Conservation (phyloP, 257 asterid species). For the Haberlea rhodopensis region DNA sequence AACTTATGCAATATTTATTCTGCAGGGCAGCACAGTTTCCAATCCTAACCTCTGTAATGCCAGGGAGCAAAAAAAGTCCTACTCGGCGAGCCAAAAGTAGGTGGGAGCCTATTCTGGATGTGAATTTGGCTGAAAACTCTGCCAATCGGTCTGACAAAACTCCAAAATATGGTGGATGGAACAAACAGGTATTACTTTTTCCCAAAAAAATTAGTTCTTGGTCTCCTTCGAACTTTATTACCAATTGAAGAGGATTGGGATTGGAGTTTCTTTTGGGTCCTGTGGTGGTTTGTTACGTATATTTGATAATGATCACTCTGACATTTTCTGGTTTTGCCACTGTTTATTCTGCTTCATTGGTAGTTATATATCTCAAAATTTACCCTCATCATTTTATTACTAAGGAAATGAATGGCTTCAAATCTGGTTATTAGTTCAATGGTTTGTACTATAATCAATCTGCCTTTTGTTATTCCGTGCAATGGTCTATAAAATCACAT, state of each 20-base stretch:
- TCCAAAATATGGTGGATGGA: conserved; percentile 69
- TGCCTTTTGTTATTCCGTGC: neutral
- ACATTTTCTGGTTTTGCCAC: conserved; percentile 13
- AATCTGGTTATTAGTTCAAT: conserved; percentile 3
- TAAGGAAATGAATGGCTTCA: neutral
- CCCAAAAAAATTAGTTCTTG: neutral
- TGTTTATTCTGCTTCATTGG: conserved; percentile 8
- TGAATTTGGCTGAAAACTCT: conserved; percentile 50
- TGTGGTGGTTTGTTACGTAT: neutral
- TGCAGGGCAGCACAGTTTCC: conserved; percentile 52
- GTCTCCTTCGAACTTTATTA: neutral
- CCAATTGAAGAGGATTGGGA: conserved; percentile 6
- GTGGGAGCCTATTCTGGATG: conserved; percentile 93
- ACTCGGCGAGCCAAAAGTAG: conserved; percentile 86
- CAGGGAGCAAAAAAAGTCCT: conserved; percentile 73
- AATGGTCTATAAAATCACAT: conserved; percentile 7
- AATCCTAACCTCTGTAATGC: conserved; percentile 37
- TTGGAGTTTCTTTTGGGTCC: conserved; percentile 1
- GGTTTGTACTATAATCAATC: neutral
- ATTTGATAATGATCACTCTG: conserved; percentile 8
- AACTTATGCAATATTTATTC: conserved; percentile 24
- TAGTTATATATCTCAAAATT: conserved; percentile 1
- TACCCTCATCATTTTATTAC: conserved; percentile 10
- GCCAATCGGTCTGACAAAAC: conserved; percentile 40
- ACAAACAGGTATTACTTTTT: conserved; percentile 58